Evolutionary conservation across 169 alveolate genomes (phyloP), one percentile per base, ranked within the genome.

Genomic region (Cryptosporidium xiaoi): DNA sequence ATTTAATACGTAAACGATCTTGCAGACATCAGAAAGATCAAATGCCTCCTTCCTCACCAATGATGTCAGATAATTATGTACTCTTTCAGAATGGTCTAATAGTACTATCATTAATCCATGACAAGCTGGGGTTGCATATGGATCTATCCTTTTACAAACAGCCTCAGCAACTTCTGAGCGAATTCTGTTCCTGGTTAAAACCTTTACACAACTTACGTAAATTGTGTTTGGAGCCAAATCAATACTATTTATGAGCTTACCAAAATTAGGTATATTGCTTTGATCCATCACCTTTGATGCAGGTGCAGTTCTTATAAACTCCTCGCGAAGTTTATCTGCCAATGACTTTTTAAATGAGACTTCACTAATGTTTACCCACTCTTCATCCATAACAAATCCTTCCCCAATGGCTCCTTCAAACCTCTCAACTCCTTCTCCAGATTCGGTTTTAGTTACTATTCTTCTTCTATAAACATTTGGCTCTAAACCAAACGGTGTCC

Each of bases 101-200:
- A 77, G 36, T 1, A 77, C 77, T 20, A 77, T 60, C 69, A 77
- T 60, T 50, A 77, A 77, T 29, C 87, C 64, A 27, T 77, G 65
- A 62, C 87, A 77, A 15, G 87, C 87, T 4, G 87, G 87, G 8
- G 87, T 20, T 34, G 87, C 62, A 58, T 77, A 77, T 34, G 87
- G 87, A 27, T 77, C 87, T 16, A 77, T 77, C 18, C 65, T 60
- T 16, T 24, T 77, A 40, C 87, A 77, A 24, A 77, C 87, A n/a
- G 10, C 27, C 27, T 77, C 50, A 18, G 87, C 87, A 77, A 77
- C 65, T 77, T 77, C 87, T 16, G 69, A 34, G 33, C 77, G 71
- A 8, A 77, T 27, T 46, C 50, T 77, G 29, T 60, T 65, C 34
- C 50, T 77, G 27, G 58, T 77, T 8, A 77, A 66, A 44, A 60